Percentiles rank a stretch among this genome's conserved stretches.
These are phyloP conservation scores for Umbelopsis isabellina DNA, from an alignment of 192 early-diverging fungal species.

Conservation along the genomic window DNA sequence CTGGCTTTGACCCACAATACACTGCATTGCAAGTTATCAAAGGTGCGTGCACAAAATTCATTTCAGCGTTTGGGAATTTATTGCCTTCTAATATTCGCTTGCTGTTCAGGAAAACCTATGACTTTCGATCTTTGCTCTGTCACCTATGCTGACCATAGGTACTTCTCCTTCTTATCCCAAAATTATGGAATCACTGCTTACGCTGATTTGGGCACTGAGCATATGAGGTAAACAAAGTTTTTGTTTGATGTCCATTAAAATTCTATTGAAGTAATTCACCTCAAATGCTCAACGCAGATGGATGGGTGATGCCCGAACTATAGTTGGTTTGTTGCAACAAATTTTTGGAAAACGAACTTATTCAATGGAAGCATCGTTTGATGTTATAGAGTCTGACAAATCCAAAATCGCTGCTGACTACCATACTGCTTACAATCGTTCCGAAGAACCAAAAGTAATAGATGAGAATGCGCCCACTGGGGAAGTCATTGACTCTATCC, in stretches of 20 bases:
- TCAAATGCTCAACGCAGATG: constrained; percentile 30
- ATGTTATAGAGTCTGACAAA: constrained; percentile 47
- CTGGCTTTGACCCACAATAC: constrained; percentile 39
- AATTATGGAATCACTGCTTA: constrained; percentile 61
- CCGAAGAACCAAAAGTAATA: constrained; percentile 2
- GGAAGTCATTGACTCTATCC: constrained; percentile 24
- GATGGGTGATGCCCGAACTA: constrained; percentile 58
- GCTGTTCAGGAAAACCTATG: constrained; percentile 43
- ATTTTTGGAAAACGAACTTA: constrained; percentile 46
- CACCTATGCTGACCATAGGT: constrained; percentile 46
- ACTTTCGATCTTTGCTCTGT: constrained; percentile 62
- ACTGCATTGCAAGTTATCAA: constrained; percentile 48
- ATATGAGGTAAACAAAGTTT: constrained; percentile 45
- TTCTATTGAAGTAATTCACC: neutral
- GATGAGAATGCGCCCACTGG: neutral
- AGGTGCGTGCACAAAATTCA: constrained; percentile 23
- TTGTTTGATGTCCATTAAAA: neutral
- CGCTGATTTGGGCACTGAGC: constrained; percentile 58
- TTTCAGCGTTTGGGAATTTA: no score
- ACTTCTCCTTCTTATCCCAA: constrained; percentile 59
- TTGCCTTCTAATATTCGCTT: neutral
- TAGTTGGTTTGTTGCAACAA: constrained; percentile 45
- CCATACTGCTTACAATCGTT: constrained; percentile 2
- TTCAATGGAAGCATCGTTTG: constrained; percentile 43
- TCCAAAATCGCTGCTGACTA: constrained; percentile 44